Evolutionary conservation across 805 yeast genomes (phyloP), one percentile per base, ranked within the genome.

Genomic region (Candida peoriensis): DNA sequence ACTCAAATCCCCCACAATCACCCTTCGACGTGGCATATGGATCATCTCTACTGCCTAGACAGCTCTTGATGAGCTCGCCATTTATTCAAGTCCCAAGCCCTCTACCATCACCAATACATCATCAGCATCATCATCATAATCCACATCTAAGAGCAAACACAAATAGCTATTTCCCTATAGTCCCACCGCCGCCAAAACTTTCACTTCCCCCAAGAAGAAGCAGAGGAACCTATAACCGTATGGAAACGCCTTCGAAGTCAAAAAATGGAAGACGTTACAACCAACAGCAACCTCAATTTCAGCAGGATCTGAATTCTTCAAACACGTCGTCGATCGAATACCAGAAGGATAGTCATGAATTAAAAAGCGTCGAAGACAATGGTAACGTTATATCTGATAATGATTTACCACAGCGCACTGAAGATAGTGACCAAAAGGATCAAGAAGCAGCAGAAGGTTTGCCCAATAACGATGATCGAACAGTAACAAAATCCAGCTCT

Each of bases 1-100:
- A 39, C 33, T 29, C 32, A 8, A 36, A 42, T 5, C 36, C 63
- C 9, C 76, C 77, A 3, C 64, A 55, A 25, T 69, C 81, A 3
- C 84, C 86, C 2, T 67, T 77, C 46, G 85, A 79, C 49, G 54
- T 71, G 37, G 59, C 70, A 4, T 78, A 77, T 47, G 78, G 81
- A 8, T 70, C 75, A 5, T 70, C 79, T 11, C 66, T 79, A 65
- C 58, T 80, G 14, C 88, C 88, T 2, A 61, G 79, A 13, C 81
- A 78, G 46, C 56, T 80, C 33, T 57, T 80, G 32, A 61, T 75
- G 38, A 68, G 75, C 4, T 77, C 85, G 4, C 86, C 86, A 0
- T 78, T 70, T 47, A 59, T 74, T 8, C 53, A 60, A 15, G 57
- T 63, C 2, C 72, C 68, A 36, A 57, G 67, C 26, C 66, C 68